A percentile compares a stretch with the other conserved stretches of the same genome.
Conservation (phyloP, 2,329 filamentous ascomycete genomes). For the Colletotrichum sp. region DNA sequence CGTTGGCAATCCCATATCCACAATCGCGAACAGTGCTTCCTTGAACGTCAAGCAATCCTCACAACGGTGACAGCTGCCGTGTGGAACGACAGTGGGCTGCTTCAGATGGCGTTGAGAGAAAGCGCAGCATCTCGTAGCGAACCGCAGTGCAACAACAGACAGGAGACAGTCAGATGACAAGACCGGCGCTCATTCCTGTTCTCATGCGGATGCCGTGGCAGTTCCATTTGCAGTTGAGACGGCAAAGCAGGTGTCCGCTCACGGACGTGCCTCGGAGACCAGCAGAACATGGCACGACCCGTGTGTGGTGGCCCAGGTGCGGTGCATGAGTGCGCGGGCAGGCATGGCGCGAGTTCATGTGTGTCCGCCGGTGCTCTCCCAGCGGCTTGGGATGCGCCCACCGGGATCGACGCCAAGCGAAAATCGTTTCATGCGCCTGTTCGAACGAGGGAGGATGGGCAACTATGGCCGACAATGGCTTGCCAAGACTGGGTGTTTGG, state of each 20-base stretch:
- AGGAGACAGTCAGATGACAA: conserved; percentile 15
- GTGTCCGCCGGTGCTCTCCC: neutral
- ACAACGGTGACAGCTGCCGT: conserved; percentile 3
- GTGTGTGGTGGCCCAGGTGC: neutral
- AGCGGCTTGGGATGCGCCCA: neutral
- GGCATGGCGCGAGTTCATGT: neutral
- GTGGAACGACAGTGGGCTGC: neutral
- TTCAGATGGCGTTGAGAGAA: conserved; percentile 11
- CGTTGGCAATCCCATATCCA: neutral
- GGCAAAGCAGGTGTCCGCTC: neutral
- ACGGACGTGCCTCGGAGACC: neutral
- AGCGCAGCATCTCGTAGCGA: conserved; percentile 4
- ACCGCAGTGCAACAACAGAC: neutral
- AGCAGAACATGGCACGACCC: neutral
- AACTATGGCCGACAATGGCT: neutral
- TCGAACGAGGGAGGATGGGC: neutral
- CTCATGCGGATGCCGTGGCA: neutral
- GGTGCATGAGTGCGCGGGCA: neutral
- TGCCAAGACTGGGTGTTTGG: neutral
- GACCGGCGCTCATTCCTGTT: neutral
- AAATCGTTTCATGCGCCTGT: conserved; percentile 5
- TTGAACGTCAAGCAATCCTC: neutral
- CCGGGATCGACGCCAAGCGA: neutral
- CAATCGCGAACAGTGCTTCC: neutral
- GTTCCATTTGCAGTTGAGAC: neutral